Evolutionary conservation across 2,329 filamentous ascomycete genomes (phyloP), one percentile per base, ranked within the genome.

Genomic region (Fusarium sterilihyphosum): DNA sequence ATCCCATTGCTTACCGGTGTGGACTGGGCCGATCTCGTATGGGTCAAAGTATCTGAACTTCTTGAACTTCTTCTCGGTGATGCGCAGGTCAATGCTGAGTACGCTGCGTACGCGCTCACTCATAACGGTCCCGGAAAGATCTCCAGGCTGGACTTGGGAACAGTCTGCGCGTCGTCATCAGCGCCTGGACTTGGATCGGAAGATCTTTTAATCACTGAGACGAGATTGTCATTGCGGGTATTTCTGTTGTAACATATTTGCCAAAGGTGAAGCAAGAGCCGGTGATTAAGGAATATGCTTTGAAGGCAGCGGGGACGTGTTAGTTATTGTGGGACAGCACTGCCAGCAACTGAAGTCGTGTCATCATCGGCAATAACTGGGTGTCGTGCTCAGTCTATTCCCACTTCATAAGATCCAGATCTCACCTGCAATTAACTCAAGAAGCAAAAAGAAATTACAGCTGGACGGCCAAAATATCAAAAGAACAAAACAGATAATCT

Each of bases 21-120:
- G 0, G 26, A 69, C 7, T 69, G 65, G 65, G 66, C 66, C 6
- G 65, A 69, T n/a, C 66, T 49, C 1, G 65, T 69, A 5, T 64
- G 66, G 66, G 57, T 69, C 3, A 69, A 69, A 0, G 65, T 64
- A 1, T 49, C 49, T 24, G 33, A 14, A 8, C 38, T 56, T 29
- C 57, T 43, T 24, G 33, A 14, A 8, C 38, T 56, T 29, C 35
- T 69, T 1, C 43, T 69, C 4, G 57, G 24, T 2, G 65, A 69
- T 40, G 66, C 20, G 0, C 66, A 69, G 20, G 20, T 56, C 38
- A 69, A 69, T 14, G 57, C 66, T 2, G 66, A 64, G 38, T 69
- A 69, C 22, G 49, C 65, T 1, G 65, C 65, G 0, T 69, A 69
- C 10, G 49, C 65, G 2, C 24, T 69, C 24, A 69, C 57, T 2